A percentile compares a stretch with the other conserved stretches of the same genome.
Evolutionary conservation across 2,329 filamentous ascomycete genomes (phyloP).

Genomic region (Fusarium sp.): DNA sequence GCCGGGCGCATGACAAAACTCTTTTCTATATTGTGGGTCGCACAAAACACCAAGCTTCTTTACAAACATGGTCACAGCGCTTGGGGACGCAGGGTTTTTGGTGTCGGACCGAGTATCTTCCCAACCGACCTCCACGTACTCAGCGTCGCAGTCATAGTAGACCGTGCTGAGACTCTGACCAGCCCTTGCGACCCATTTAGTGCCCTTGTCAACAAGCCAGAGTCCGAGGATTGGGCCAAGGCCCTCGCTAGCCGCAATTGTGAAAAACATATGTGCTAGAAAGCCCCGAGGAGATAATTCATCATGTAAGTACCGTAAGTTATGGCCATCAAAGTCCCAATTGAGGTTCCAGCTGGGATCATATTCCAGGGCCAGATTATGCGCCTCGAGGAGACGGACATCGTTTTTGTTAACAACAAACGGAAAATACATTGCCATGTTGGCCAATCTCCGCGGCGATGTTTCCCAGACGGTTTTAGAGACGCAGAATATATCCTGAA

Average conservation of each 20-base stretch:
- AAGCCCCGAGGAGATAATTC: not conserved
- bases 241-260: too few species aligned
- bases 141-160: not conserved
- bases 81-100: too few species aligned
- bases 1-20: too few species aligned
- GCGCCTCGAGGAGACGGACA: rapidly evolving
- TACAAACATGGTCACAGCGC: not conserved
- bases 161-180: rapidly evolving
- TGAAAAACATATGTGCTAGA: not conserved
- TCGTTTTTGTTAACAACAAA: not conserved
- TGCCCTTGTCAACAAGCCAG: not conserved
- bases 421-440: not conserved
- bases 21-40: too few species aligned
- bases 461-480: not conserved
- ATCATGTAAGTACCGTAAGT: rapidly evolving
- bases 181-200: not conserved
- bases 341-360: not conserved
- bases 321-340: not conserved
- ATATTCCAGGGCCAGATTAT: conserved; percentile 1
- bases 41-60: not conserved
- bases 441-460: not conserved
- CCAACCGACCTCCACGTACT: not conserved
- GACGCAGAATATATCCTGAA: conserved; percentile 4
- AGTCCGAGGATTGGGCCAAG: not conserved
- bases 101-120: not conserved